Evolutionary conservation across 2,329 filamentous ascomycete genomes (phyloP).

Genomic region (Pseudocercospora eumusae): DNA sequence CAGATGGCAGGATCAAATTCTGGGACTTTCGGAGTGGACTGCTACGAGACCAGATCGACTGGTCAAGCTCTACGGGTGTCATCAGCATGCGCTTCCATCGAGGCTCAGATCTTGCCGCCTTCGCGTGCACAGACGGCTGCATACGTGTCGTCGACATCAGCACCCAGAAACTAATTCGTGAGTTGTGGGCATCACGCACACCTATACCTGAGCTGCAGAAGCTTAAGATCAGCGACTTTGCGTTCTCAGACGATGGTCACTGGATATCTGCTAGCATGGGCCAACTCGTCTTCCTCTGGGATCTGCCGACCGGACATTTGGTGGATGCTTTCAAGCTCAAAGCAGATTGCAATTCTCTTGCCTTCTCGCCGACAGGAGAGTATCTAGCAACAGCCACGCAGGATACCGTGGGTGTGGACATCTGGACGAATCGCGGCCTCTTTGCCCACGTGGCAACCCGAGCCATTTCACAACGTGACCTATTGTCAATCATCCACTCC

Average conservation of each 20-base stretch:
- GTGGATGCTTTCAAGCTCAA: conserved; percentile 86
- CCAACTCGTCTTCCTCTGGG: conserved; percentile 84
- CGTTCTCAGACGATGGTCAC: conserved; percentile 85
- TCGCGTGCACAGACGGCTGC: conserved; percentile 85
- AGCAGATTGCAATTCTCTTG: conserved; percentile 76
- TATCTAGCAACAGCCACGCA: conserved; percentile 89
- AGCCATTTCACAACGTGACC: conserved; percentile 76
- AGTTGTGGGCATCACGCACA: conserved; percentile 74
- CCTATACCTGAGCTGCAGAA: conserved; percentile 29
- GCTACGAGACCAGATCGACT: conserved; percentile 78
- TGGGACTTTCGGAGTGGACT: conserved; percentile 91
- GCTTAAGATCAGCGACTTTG: conserved; percentile 42
- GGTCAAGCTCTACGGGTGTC: conserved; percentile 74
- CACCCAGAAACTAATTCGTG: conserved; percentile 86
- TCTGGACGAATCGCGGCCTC: conserved; percentile 93
- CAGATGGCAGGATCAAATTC: conserved; percentile 94
- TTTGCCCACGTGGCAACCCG: conserved; percentile 86
- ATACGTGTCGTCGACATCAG: conserved; percentile 88
- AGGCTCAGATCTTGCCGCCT: conserved; percentile 79
- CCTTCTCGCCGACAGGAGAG: conserved; percentile 88
- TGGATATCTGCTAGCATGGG: conserved; percentile 90
- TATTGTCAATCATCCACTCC: conserved; percentile 57
- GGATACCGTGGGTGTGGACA: conserved; percentile 79
- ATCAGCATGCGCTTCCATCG: conserved; percentile 78
- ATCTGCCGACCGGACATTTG: conserved; percentile 90